These are phyloP conservation scores for Helianthus annuus DNA, from an alignment of 129 eudicot species.

Conservation along the genomic window DNA sequence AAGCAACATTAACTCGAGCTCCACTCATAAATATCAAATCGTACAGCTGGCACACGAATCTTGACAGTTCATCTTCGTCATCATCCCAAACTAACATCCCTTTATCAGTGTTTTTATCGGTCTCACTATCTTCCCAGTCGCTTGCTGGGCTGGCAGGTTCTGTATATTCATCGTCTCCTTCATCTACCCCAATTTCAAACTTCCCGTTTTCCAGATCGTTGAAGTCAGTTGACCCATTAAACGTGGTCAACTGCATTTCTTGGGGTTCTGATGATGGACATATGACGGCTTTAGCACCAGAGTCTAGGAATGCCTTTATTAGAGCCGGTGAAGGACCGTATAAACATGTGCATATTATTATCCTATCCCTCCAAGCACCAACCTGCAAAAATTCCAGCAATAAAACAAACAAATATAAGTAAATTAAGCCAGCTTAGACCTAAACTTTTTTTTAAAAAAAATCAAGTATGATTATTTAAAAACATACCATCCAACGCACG, in stretches of 20 bases:
- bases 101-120: slow-evolving; percentile 60
- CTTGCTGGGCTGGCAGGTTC: slow-evolving; percentile 69
- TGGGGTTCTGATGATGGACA: slow-evolving; percentile 85
- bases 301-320: slow-evolving; percentile 81
- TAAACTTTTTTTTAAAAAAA: neutral
- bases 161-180: slow-evolving; percentile 45
- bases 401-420: neutral
- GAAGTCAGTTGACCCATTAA: slow-evolving; percentile 69
- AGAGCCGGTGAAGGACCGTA: slow-evolving; percentile 75
- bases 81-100: slow-evolving; percentile 68
- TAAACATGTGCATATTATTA: slow-evolving; percentile 76
- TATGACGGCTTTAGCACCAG: slow-evolving; percentile 94
- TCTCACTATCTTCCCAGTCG: slow-evolving; percentile 97
- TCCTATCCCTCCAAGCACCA: slow-evolving; percentile 98
- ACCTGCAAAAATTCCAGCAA: slow-evolving; percentile 41
- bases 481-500: slow-evolving; percentile 84
- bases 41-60: slow-evolving; percentile 67
- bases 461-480: slow-evolving; percentile 10
- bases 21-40: slow-evolving; percentile 71
- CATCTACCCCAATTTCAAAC: slow-evolving; percentile 93
- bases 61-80: slow-evolving; percentile 83
- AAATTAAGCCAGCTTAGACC: neutral
- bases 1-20: slow-evolving; percentile 65
- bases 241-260: slow-evolving; percentile 73
- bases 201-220: slow-evolving; percentile 68